Evolutionary conservation across 2,329 filamentous ascomycete species (phyloP).

Genomic region (Claviceps purpurea): DNA sequence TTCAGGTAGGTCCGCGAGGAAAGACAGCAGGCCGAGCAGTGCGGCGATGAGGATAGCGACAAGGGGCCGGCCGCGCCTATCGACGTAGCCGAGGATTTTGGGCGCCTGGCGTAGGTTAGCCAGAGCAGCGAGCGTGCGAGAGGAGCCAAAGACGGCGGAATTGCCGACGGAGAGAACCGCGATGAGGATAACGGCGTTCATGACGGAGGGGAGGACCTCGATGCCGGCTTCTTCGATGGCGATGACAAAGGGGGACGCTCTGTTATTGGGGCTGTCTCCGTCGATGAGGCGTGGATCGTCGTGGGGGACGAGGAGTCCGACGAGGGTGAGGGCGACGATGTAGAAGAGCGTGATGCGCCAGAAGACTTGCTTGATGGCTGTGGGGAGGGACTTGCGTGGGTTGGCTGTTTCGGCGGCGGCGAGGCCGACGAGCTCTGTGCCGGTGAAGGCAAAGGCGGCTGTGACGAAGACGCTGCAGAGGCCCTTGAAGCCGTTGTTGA

Average conservation of each 20-base stretch:
- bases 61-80: constrained; percentile 67
- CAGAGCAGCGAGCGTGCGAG: constrained; percentile 76
- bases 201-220: constrained; percentile 65
- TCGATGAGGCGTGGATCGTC: constrained; percentile 49
- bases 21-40: constrained; percentile 59
- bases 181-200: constrained; percentile 91
- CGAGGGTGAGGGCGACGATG: constrained; percentile 64
- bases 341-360: constrained; percentile 92
- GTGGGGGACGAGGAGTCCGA: constrained; percentile 73
- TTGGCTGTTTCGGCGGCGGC: constrained; percentile 70
- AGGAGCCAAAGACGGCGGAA: constrained; percentile 82
- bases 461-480: constrained; percentile 66
- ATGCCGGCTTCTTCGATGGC: constrained; percentile 80
- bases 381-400: constrained; percentile 68
- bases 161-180: constrained; percentile 86
- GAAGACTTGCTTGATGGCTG: constrained; percentile 84
- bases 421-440: constrained; percentile 63
- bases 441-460: constrained; percentile 63
- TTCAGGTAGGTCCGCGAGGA: constrained; percentile 49
- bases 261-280: constrained; percentile 47
- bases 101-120: constrained; percentile 81
- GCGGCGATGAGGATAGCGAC: constrained; percentile 58
- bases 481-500: constrained; percentile 74
- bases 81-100: constrained; percentile 63
- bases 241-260: constrained; percentile 85